A percentile compares a stretch with the other conserved stretches of the same genome.
Conservation (phyloP, 495 filamentous ascomycete species). For the Chaetomium tenue region DNA sequence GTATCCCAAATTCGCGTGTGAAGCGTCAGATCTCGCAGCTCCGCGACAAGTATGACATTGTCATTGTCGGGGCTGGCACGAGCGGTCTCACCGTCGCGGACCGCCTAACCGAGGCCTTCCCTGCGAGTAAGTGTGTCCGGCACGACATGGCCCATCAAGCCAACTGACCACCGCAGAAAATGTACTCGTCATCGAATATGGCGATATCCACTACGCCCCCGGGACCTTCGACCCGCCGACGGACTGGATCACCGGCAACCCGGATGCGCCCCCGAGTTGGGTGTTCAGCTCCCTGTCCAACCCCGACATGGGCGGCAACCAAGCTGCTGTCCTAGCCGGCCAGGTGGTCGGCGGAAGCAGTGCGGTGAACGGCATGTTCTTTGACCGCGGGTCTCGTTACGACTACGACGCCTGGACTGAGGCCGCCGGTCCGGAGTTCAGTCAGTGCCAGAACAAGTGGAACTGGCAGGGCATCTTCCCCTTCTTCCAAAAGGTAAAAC, state of each 20-base stretch:
- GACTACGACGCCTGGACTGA: slow-evolving; percentile 55
- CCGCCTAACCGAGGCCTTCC: slow-evolving; percentile 32
- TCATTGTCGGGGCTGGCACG: slow-evolving; percentile 45
- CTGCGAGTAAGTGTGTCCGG: slow-evolving; percentile 18
- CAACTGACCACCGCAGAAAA: slow-evolving; percentile 31
- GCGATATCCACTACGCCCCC: slow-evolving; percentile 33
- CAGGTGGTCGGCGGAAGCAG: slow-evolving; percentile 47
- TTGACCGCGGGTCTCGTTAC: slow-evolving; percentile 36
- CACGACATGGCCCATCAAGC: not conserved
- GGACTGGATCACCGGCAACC: not conserved
- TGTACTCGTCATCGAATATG: slow-evolving; percentile 48
- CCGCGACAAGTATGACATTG: slow-evolving; percentile 36
- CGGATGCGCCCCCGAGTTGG: slow-evolving; percentile 20
- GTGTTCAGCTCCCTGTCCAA: slow-evolving; percentile 39
- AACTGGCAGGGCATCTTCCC: slow-evolving; percentile 43
- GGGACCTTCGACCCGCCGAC: slow-evolving; percentile 30
- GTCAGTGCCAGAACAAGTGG: slow-evolving; percentile 22
- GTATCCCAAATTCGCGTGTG: slow-evolving; percentile 4
- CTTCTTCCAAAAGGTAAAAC: slow-evolving; percentile 42
- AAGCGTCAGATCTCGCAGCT: slow-evolving; percentile 29
- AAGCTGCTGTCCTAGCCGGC: slow-evolving; percentile 35
- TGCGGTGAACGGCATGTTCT: slow-evolving; percentile 46
- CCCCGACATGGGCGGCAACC: slow-evolving; percentile 36
- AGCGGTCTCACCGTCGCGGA: slow-evolving; percentile 45
- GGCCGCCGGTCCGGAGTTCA: slow-evolving; percentile 42